Base-by-base conservation (phyloP, 2,329 filamentous ascomycete species). In the Alternaria postmessia region DNA sequence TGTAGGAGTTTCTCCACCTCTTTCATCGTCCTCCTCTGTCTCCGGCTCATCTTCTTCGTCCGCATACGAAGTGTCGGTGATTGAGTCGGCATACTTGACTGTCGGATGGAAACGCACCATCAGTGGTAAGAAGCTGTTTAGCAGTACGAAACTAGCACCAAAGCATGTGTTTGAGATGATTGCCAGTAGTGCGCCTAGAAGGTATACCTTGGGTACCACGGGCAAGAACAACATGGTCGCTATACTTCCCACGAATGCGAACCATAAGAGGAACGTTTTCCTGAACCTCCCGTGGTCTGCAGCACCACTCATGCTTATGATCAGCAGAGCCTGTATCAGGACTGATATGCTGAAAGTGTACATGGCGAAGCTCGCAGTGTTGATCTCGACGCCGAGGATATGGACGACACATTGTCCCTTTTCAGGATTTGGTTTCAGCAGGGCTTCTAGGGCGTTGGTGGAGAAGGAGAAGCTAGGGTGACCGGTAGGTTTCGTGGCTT, bases 281-380 rank as follows among this genome's bases (percentile, higher is more conserved):
- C 95, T 89, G 81, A 94, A 95, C 24, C 77, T 75, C 64, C 95
- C 95, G 79, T 98, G 94, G 77, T 99, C 95, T 58, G 95, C 95
- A 7, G 94, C 94, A 56, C 92, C 95, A 73, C 93, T 97, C 84
- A 99, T 97, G 74, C 93, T 96, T 65, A 99, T 93, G 43, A 99
- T 96, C 30, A 98, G 82, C 28, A 98, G 80, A 1, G 94, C 91
- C 77, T 99, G 95, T 11, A 97, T 79, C 20, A 97, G 79, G 1
- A 99, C 95, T 75, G 92, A 96, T 72, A 96, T 83, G 59, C 93
- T 96, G 79, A 99, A 99, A 2, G 93, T 97, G 80, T 98, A 98
- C 93, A 98, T 96, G 76, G 93, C 94, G 78, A 98, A 97, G 78
- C 92, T 96, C 36, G 94, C 94, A 1, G 94, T 97, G 79, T 98